These are phyloP conservation scores for Cichorium intybus DNA, from an alignment of 140 eudicot species.

Conservation along the genomic window DNA sequence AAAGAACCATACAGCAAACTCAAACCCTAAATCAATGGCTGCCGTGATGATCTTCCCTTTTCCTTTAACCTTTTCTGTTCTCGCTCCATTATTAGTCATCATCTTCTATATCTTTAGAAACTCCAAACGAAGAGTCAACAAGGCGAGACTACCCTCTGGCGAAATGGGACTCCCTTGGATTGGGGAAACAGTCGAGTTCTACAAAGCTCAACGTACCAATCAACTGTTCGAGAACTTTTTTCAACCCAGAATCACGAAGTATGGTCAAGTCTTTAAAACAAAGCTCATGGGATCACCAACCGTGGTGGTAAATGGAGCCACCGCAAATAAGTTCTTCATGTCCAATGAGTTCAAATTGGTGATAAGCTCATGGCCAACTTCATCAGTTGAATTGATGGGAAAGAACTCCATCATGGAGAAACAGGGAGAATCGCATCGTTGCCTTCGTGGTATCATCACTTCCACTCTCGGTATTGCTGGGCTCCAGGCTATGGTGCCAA, in stretches of 20 bases:
- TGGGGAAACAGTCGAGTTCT: conserved; percentile 73
- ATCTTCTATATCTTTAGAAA: conserved; percentile 18
- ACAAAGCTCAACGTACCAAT: conserved; percentile 59
- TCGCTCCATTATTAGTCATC: conserved; percentile 18
- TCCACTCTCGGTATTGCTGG: conserved; percentile 46
- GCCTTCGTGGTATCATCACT: conserved; percentile 60
- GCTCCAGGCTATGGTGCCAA: conserved; percentile 62
- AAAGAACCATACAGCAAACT: neutral
- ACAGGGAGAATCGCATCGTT: conserved; percentile 67
- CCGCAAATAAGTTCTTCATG: conserved; percentile 71
- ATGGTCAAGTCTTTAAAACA: conserved; percentile 74
- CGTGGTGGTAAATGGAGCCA: conserved; percentile 64
- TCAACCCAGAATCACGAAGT: conserved; percentile 44
- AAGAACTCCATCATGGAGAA: conserved; percentile 77
- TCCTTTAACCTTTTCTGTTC: conserved; percentile 2
- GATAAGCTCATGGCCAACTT: conserved; percentile 84
- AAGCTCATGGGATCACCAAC: conserved; percentile 82
- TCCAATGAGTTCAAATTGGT: conserved; percentile 86
- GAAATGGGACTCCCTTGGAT: conserved; percentile 82
- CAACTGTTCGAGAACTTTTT: conserved; percentile 54
- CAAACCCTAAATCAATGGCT: conserved; percentile 27
- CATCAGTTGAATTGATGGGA: conserved; percentile 81
- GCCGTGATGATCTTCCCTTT: neutral
- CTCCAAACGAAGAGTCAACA: conserved; percentile 10
- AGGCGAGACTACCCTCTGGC: conserved; percentile 50